Conservation (phyloP, 2,329 filamentous ascomycete species). For the Exophiala mesophila region DNA sequence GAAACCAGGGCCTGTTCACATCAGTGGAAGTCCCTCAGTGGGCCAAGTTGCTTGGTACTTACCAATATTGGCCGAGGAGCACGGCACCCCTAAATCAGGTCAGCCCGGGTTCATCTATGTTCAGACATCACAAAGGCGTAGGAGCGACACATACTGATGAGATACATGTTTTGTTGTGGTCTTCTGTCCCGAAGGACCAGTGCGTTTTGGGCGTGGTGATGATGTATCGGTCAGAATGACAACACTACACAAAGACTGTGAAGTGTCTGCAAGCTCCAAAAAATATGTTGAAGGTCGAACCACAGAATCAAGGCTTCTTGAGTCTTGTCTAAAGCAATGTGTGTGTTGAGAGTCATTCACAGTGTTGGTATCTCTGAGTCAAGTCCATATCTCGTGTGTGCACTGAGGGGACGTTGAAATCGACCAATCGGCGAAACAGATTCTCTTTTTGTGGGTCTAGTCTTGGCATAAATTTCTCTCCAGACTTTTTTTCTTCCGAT, state of each 20-base stretch:
- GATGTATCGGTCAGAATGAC: too few species aligned
- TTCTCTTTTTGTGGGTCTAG: background rate
- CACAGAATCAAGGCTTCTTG: too few species aligned
- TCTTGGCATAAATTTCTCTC: background rate
- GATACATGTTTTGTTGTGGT: conserved; percentile 13
- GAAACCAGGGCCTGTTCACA: conserved; percentile 66
- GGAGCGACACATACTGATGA: conserved; percentile 25
- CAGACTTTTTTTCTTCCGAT: background rate
- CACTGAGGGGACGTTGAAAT: background rate
- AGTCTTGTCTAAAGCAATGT: too few species aligned
- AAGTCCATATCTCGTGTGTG: background rate
- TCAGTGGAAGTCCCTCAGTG: conserved; percentile 1
- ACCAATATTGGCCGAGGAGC: conserved; percentile 94
- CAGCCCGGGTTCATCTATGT: conserved; percentile 1
- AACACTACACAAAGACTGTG: background rate
- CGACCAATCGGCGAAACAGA: background rate
- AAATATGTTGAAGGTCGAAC: too few species aligned
- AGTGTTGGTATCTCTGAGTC: background rate
- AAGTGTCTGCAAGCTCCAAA: too few species aligned
- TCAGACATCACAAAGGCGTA: too few species aligned
- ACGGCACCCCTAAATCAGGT: conserved; percentile 48
- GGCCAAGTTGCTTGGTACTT: conserved; percentile 22
- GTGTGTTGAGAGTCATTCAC: too few species aligned
- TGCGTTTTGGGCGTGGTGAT: too few species aligned
- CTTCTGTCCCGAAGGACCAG: background rate